Percentiles rank a stretch among this genome's conserved stretches.
These are phyloP conservation scores for Paulownia fortunei DNA, from an alignment of 257 asterid genomes.

Conservation along the genomic window DNA sequence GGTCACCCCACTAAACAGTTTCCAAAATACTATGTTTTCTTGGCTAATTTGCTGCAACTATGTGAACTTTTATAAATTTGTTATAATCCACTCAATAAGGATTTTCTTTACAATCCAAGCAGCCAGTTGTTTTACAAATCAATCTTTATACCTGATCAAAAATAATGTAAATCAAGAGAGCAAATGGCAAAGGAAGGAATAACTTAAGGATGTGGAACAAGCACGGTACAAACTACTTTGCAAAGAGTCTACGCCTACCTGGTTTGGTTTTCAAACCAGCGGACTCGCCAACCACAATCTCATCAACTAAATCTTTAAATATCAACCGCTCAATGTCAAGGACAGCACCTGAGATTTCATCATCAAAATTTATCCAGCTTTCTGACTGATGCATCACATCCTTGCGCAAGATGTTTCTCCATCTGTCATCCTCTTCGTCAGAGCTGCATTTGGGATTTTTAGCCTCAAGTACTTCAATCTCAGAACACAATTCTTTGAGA, in stretches of 20 bases:
- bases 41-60: not conserved
- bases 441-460: slow-evolving; percentile 45
- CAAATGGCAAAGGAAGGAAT: not conserved
- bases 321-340: slow-evolving; percentile 83
- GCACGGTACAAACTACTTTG: too few relatives aligned
- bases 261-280: slow-evolving; percentile 53
- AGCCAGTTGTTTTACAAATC: slow-evolving; percentile 5
- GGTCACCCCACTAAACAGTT: not conserved
- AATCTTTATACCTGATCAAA: slow-evolving; percentile 7
- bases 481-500: slow-evolving; percentile 73
- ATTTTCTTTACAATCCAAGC: slow-evolving; percentile 28
- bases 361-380: slow-evolving; percentile 58
- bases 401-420: slow-evolving; percentile 59
- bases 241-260: slow-evolving; percentile 51
- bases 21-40: slow-evolving; percentile 2
- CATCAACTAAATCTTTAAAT: slow-evolving; percentile 83
- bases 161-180: slow-evolving; percentile 12
- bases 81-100: too few relatives aligned
- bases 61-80: slow-evolving; percentile 4
- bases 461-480: slow-evolving; percentile 65
- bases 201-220: not conserved
- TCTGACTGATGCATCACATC: slow-evolving; percentile 64
- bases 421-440: slow-evolving; percentile 59
- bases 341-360: slow-evolving; percentile 69
- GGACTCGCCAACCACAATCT: slow-evolving; percentile 77